Percentiles rank a stretch among this genome's conserved stretches.
These are phyloP conservation scores for Xylariales sp. DNA, from an alignment of 2,329 filamentous ascomycete genomes.

Conservation along the genomic window DNA sequence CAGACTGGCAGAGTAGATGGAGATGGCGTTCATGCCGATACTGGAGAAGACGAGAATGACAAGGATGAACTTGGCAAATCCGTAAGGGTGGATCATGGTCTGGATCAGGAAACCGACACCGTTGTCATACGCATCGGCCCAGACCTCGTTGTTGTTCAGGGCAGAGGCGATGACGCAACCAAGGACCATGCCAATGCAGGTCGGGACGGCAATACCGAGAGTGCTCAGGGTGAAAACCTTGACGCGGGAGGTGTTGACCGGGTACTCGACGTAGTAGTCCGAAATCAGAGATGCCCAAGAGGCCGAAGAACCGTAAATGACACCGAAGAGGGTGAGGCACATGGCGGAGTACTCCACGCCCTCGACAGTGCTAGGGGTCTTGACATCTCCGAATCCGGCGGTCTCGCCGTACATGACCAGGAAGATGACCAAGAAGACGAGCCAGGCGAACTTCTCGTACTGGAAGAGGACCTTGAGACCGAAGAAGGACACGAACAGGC, in stretches of 20 bases:
- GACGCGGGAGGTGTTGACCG: conserved; percentile 36
- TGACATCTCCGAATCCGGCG: conserved; percentile 34
- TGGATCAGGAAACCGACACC: conserved; percentile 43
- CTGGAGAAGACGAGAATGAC: conserved; percentile 35
- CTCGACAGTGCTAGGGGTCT: conserved; percentile 25
- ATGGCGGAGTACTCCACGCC: conserved; percentile 33
- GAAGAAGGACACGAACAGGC: conserved; percentile 46
- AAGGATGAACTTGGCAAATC: conserved; percentile 35
- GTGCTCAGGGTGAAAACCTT: conserved; percentile 45
- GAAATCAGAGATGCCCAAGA: conserved; percentile 43
- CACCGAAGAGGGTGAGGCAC: conserved; percentile 36
- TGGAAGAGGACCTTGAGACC: conserved; percentile 44
- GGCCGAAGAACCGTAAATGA: conserved; percentile 44
- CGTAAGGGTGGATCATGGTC: conserved; percentile 36
- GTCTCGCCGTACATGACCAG: conserved; percentile 44
- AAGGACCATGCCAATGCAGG: conserved; percentile 42
- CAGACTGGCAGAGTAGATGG: conserved; percentile 34
- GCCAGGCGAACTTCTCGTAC: conserved; percentile 47
- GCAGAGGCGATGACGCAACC: conserved; percentile 38
- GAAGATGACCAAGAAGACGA: conserved; percentile 42
- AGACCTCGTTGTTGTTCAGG: conserved; percentile 34
- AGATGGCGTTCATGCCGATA: conserved; percentile 42
- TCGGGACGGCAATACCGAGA: conserved; percentile 41
- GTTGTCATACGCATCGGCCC: conserved; percentile 31
- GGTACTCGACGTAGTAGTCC: conserved; percentile 44